Conservation (phyloP, 495 filamentous ascomycete genomes). For the Cryomyces minteri region DNA sequence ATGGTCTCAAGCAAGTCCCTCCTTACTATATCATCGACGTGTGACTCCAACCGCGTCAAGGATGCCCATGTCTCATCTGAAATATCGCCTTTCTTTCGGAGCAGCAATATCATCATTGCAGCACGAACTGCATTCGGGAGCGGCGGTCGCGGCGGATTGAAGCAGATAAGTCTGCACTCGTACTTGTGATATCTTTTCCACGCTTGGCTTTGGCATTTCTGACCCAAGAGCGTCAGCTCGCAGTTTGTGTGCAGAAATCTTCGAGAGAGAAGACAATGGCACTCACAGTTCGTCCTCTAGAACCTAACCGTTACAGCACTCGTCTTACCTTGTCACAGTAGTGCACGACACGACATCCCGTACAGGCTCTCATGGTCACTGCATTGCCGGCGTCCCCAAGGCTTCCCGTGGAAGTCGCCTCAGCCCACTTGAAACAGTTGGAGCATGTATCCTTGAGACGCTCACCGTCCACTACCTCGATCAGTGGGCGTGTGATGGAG, state of each 20-base stretch:
- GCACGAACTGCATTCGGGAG: conserved; percentile 40
- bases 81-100: conserved; percentile 19
- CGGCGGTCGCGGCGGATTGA: conserved; percentile 18
- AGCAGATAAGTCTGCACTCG: conserved; percentile 36
- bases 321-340: conserved; percentile 47
- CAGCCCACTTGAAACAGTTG: conserved; percentile 21
- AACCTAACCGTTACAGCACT: no score
- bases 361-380: conserved; percentile 31
- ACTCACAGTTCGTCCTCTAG: no score
- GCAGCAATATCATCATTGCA: conserved; percentile 31
- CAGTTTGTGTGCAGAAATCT: no score
- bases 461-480: conserved; percentile 13
- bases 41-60: conserved; percentile 28
- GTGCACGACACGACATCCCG: conserved; percentile 38
- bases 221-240: background rate
- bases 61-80: conserved; percentile 20
- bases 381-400: conserved; percentile 8
- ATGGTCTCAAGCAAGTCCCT: conserved; percentile 23
- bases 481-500: conserved; percentile 12
- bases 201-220: conserved; percentile 42
- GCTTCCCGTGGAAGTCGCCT: conserved; percentile 8
- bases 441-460: conserved; percentile 19
- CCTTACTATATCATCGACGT: conserved; percentile 24
- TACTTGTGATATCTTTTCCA: conserved; percentile 41
- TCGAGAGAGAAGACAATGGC: no score